Evolutionary conservation across 192 early-diverging fungal genomes (phyloP), one percentile per base, ranked within the genome.

Genomic region (Umbelopsis isabellina): DNA sequence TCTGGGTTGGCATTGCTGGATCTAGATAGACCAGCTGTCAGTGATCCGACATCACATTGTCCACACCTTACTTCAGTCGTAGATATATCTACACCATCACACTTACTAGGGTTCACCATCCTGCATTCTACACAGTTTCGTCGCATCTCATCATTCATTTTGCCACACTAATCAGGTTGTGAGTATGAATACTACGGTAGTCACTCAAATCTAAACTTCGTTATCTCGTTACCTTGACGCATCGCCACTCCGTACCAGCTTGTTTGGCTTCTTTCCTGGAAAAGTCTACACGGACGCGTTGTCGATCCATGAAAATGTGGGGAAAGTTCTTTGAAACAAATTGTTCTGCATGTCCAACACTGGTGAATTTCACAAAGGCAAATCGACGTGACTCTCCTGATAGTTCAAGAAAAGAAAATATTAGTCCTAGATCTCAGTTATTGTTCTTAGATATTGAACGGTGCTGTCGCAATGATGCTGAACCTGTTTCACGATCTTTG

Each of bases 291-390:
- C 71, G 49, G 8, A 81, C 76, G 18, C 80, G 72, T 21, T 72
- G 68, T 18, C 71, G 49, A 25, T 69, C 70, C 70, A 81, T 78
- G 20, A 50, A 69, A 15, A 81, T 79, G 21, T 55, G 68, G 2
- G 74, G 73, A 35, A 69, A 72, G 46, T 75, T 65, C 20, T 70
- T 74, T 55, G 79, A 74, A 8, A 81, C 66, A 55, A 81, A 81
- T 47, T 81, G 73, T 23, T 73, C 64, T 12, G 80, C 80, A 72
- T 81, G 80, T 15, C 74, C 80, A 20, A 81, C 80, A 33, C 76
- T 78, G 41, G 80, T 81, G 46, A 81, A 81, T 47, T 79, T 71
- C 12, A 81, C 74, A 75, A 81, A 81, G 5, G 80, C 80, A 65
- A 78, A 81, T 73, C 73, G 51, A 18, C 80, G 70, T 16, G 80